A percentile compares a stretch with the other conserved stretches of the same genome.
These are phyloP conservation scores for Bremia lactucae DNA, from an alignment of 352 stramenopile species.

Conservation along the genomic window DNA sequence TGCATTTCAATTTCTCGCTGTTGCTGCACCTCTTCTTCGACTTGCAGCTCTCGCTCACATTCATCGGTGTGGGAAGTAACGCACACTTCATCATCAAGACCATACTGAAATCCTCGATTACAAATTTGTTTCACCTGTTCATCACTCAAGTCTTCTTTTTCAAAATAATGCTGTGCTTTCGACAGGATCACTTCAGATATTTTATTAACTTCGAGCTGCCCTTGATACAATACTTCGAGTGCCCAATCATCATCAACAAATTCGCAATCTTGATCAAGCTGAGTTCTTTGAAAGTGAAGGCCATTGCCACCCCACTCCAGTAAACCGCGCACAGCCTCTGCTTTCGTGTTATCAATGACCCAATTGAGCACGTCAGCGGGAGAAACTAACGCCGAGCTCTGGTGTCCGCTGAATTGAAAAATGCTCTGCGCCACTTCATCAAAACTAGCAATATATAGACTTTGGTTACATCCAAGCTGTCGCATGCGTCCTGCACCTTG, in stretches of 20 bases:
- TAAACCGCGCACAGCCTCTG: slow-evolving; percentile 45
- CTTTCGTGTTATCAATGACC: slow-evolving; percentile 80
- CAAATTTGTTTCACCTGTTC: slow-evolving; percentile 17
- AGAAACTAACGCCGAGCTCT: slow-evolving; percentile 5
- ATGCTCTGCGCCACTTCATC: slow-evolving; percentile 55
- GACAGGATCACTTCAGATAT: slow-evolving; percentile 29
- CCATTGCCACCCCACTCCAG: slow-evolving; percentile 74
- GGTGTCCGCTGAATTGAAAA: slow-evolving; percentile 3
- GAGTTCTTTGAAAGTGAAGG: slow-evolving; percentile 45
- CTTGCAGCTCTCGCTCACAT: slow-evolving; percentile 48
- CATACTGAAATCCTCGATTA: slow-evolving; percentile 11
- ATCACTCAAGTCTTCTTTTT: slow-evolving; percentile 15
- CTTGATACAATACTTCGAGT: slow-evolving; percentile 28
- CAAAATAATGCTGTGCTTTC: slow-evolving; percentile 3
- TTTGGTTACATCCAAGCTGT: slow-evolving; percentile 61
- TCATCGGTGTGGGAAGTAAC: slow-evolving; percentile 33
- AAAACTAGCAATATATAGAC: slow-evolving; percentile 55
- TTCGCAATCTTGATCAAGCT: slow-evolving; percentile 12
- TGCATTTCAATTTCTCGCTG: slow-evolving; percentile 13
- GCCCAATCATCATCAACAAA: slow-evolving; percentile 41
- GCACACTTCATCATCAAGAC: slow-evolving; percentile 31
- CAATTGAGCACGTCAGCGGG: slow-evolving; percentile 64
- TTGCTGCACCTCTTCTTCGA: slow-evolving; percentile 36
- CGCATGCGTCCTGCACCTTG: slow-evolving; percentile 85
- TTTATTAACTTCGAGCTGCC: slow-evolving; percentile 11